phyloP scores from a whole-genome alignment of 2,329 filamentous ascomycete species.

The Colletotrichum coccodes region DNA sequence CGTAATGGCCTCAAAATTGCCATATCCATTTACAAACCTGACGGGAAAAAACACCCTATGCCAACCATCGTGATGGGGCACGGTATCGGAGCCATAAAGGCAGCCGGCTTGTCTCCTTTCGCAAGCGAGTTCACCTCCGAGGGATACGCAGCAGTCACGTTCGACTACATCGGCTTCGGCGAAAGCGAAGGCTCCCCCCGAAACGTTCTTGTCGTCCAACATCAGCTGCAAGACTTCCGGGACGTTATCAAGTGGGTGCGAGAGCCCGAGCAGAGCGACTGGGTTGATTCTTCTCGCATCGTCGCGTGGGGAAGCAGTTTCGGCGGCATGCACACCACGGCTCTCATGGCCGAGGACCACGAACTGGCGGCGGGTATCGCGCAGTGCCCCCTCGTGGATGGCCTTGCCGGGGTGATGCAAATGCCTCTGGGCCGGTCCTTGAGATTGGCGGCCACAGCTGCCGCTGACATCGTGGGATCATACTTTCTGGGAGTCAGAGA shows the following conservation, averaged over 20 bases:
- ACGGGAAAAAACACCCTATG: neutral
- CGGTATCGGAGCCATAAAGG: constrained; percentile 26
- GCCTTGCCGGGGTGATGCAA: constrained; percentile 3
- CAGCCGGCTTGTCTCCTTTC: constrained; percentile 20
- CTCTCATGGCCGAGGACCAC: constrained; percentile 19
- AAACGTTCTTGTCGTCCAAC: constrained; percentile 12
- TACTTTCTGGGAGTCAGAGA: neutral
- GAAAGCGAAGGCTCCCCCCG: constrained; percentile 23
- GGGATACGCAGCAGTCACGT: constrained; percentile 19
- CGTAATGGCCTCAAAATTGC: constrained; percentile 12
- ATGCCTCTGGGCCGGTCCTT: constrained; percentile 14
- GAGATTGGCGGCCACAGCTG: constrained; percentile 7
- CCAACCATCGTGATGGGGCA: constrained; percentile 24
- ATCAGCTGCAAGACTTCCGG: constrained; percentile 22
- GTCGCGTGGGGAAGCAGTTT: constrained; percentile 29
- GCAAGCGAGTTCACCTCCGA: constrained; percentile 19
- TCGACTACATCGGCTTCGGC: constrained; percentile 26
- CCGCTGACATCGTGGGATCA: neutral
- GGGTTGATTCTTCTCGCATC: constrained; percentile 12
- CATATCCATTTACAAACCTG: constrained; percentile 24
- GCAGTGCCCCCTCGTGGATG: constrained; percentile 23
- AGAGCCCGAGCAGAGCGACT: constrained; percentile 3
- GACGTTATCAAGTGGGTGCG: constrained; percentile 24
- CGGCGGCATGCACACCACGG: constrained; percentile 26
- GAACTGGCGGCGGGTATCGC: constrained; percentile 15